These are phyloP conservation scores for Aristolochia contorta DNA, from an alignment of 164 flowering plant species.

Conservation along the genomic window DNA sequence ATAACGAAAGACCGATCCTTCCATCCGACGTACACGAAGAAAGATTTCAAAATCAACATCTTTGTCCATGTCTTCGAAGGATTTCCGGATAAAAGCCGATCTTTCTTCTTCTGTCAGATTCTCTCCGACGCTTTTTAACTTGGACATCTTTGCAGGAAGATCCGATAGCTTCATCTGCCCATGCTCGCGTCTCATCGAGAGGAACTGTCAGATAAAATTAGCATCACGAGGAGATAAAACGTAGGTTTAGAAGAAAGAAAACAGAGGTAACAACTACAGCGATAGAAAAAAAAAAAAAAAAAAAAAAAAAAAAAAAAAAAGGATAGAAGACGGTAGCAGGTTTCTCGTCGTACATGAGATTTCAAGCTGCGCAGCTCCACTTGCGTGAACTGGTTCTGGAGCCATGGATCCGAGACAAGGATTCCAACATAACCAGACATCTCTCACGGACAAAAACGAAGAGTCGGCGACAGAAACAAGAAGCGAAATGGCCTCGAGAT, in stretches of 20 bases:
- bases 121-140: conserved; percentile 69
- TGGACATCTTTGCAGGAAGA: conserved; percentile 64
- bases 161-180: conserved; percentile 48
- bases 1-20: not conserved
- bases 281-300: too few species aligned
- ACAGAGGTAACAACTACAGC: too few species aligned
- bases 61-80: conserved; percentile 36
- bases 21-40: conserved; percentile 38
- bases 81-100: conserved; percentile 36
- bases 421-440: conserved; percentile 73
- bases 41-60: conserved; percentile 86
- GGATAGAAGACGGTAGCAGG: too few species aligned
- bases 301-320: too few species aligned
- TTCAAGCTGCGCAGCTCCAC: conserved; percentile 80
- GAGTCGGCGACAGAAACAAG: not conserved
- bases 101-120: conserved; percentile 63
- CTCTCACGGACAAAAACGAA: not conserved
- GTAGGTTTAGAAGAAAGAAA: not conserved
- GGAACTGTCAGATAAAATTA: conserved; percentile 30
- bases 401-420: conserved; percentile 87
- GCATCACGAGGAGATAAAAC: not conserved
- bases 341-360: conserved; percentile 36
- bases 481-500: not conserved
- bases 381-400: conserved; percentile 89
- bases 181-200: conserved; percentile 61